phyloP scores from a whole-genome alignment of 2,329 filamentous ascomycete genomes.

The Sporothrix brunneoviolacea region DNA sequence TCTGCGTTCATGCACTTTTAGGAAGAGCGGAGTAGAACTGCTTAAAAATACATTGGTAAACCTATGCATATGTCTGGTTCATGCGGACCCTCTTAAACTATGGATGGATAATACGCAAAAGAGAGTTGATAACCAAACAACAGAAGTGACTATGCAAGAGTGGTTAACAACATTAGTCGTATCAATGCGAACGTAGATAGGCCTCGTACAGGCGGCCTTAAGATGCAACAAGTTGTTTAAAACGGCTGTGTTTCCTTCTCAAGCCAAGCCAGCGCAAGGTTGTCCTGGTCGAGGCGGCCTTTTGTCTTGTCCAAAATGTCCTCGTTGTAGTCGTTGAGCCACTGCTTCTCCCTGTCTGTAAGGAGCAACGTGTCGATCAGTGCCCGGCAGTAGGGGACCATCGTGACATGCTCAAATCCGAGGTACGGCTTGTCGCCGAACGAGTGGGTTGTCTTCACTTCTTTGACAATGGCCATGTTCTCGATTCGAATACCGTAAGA shows the following conservation, averaged over 20 bases:
- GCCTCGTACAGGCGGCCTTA: no score
- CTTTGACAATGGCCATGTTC: constrained; percentile 86
- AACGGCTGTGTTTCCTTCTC: constrained; percentile 74
- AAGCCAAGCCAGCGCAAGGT: constrained; percentile 70
- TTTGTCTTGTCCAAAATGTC: constrained; percentile 79
- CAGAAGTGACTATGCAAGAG: no score
- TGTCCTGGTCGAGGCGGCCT: constrained; percentile 65
- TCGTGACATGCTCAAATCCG: constrained; percentile 93
- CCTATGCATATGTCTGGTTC: neutral
- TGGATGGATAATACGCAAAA: neutral
- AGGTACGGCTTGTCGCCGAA: constrained; percentile 94
- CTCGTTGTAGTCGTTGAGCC: constrained; percentile 80
- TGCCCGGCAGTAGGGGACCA: constrained; percentile 90
- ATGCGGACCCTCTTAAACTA: neutral
- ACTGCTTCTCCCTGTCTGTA: constrained; percentile 67
- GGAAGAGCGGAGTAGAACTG: neutral
- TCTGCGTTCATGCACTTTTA: constrained; percentile 54
- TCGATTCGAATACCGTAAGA: constrained; percentile 93
- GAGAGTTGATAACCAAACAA: neutral
- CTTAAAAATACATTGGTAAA: neutral
- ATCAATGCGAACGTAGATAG: no score
- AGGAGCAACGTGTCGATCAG: constrained; percentile 71
- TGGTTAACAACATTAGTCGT: no score
- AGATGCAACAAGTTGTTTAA: constrained; percentile 20
- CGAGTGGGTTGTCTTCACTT: constrained; percentile 76